phyloP scores from a whole-genome alignment of 2,329 filamentous ascomycete genomes.

The Calonectria naviculata region DNA sequence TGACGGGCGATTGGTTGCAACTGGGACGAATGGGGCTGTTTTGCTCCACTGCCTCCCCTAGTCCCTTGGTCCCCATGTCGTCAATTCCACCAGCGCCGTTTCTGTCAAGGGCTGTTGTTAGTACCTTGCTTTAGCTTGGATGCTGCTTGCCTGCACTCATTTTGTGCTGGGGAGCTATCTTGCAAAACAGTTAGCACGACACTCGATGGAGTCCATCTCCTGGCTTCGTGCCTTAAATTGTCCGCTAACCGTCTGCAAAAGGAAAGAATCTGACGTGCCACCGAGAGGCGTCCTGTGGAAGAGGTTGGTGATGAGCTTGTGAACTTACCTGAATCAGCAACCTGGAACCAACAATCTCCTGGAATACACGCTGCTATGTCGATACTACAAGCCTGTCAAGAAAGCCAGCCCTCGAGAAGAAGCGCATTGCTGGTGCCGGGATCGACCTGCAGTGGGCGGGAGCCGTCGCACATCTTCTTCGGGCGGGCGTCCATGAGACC shows the following conservation, averaged over 20 bases:
- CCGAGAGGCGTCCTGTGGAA: neutral
- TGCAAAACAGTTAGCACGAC: neutral
- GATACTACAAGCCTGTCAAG: neutral
- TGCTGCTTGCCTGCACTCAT: constrained; percentile 12
- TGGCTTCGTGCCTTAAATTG: neutral
- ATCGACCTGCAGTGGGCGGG: constrained; percentile 28
- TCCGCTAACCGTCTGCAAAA: constrained; percentile 6
- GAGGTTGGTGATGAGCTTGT: constrained; percentile 14
- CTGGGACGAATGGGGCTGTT: neutral
- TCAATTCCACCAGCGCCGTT: constrained; percentile 24
- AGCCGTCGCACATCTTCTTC: constrained; percentile 26
- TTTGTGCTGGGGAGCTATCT: constrained; percentile 9
- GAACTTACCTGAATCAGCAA: constrained; percentile 21
- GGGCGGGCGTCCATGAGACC: constrained; percentile 23
- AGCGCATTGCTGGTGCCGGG: neutral
- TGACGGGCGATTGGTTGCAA: constrained; percentile 15
- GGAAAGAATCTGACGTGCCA: constrained; percentile 2
- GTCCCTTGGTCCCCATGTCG: constrained; percentile 13
- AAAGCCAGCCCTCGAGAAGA: neutral
- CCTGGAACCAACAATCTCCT: constrained; percentile 9
- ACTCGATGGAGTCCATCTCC: neutral
- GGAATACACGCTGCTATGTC: neutral
- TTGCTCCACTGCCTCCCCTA: constrained; percentile 5
- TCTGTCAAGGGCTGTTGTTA: constrained; percentile 12
- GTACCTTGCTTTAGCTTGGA: constrained; percentile 24